Percentiles rank a stretch among this genome's conserved stretches.
phyloP scores from a whole-genome alignment of 352 stramenopile species.

The Thalassiosira mediterranea region DNA sequence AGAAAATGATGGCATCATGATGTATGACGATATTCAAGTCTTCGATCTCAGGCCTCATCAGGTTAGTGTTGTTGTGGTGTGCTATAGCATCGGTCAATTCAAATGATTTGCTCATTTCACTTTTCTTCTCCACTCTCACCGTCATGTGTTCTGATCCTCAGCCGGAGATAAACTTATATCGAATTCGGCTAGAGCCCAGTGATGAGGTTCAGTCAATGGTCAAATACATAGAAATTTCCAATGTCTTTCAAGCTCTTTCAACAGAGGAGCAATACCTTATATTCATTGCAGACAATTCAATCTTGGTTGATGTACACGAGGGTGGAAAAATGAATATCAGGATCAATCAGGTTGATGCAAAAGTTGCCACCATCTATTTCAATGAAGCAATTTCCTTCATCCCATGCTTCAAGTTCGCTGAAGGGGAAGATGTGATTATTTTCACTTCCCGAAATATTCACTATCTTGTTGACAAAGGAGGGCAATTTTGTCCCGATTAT shows the following conservation, averaged over 20 bases:
- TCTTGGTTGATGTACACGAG: constrained; percentile 56
- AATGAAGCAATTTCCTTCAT: constrained; percentile 74
- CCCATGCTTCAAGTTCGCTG: constrained; percentile 71
- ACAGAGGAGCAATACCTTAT: constrained; percentile 61
- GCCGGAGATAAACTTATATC: constrained; percentile 69
- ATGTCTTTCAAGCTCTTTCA: constrained; percentile 61
- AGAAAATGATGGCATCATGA: constrained; percentile 65
- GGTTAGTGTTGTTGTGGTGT: too few relatives aligned
- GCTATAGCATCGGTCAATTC: too few relatives aligned
- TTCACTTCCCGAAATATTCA: constrained; percentile 67
- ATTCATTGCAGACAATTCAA: constrained; percentile 68
- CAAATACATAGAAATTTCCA: constrained; percentile 71
- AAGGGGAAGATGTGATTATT: constrained; percentile 68
- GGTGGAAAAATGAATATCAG: constrained; percentile 54
- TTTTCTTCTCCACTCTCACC: too few relatives aligned
- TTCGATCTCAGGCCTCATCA: constrained; percentile 64
- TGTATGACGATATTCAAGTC: constrained; percentile 65
- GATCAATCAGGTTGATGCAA: constrained; percentile 68
- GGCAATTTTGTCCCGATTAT: constrained; percentile 67
- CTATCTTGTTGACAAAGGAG: constrained; percentile 62
- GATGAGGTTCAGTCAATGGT: constrained; percentile 64
- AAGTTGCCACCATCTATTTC: constrained; percentile 71
- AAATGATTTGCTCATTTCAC: too few relatives aligned
- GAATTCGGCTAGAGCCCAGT: constrained; percentile 52
- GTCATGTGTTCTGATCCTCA: too few relatives aligned